These are phyloP conservation scores for Candida freyschussii DNA, from an alignment of 1,139 yeast genomes.

Conservation along the genomic window DNA sequence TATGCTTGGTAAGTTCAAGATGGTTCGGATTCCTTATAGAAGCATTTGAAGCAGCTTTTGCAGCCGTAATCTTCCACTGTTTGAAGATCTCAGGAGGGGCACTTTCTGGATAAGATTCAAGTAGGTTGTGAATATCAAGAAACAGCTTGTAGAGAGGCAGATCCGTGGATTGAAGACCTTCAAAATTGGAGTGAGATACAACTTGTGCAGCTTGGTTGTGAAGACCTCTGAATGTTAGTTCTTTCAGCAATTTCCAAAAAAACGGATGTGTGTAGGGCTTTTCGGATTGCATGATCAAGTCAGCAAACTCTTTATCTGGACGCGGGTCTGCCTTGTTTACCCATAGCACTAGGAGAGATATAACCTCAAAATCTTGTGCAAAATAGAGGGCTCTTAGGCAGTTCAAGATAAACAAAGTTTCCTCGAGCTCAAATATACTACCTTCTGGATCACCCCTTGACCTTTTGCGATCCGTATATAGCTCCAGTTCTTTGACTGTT, in stretches of 20 bases:
- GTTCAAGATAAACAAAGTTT: slow-evolving; percentile 47
- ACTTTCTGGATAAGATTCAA: slow-evolving; percentile 31
- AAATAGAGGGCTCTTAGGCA: slow-evolving; percentile 54
- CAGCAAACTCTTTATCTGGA: slow-evolving; percentile 47
- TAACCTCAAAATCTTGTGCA: slow-evolving; percentile 42
- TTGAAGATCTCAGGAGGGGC: slow-evolving; percentile 28
- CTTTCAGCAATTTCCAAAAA: slow-evolving; percentile 64
- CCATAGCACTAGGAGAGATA: slow-evolving; percentile 44
- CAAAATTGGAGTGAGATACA: slow-evolving; percentile 35
- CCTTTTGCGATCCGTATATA: slow-evolving; percentile 27
- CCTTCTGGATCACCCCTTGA: slow-evolving; percentile 15
- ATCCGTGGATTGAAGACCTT: slow-evolving; percentile 32
- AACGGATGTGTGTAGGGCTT: slow-evolving; percentile 49
- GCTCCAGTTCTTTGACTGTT: slow-evolving; percentile 31
- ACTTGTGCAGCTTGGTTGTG: slow-evolving; percentile 51
- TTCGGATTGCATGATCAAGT: slow-evolving; percentile 36
- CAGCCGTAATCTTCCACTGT: slow-evolving; percentile 32
- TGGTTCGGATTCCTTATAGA: slow-evolving; percentile 17
- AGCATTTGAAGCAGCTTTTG: slow-evolving; percentile 24
- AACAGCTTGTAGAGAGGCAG: slow-evolving; percentile 38
- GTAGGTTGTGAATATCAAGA: slow-evolving; percentile 39
- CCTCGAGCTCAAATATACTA: slow-evolving; percentile 40
- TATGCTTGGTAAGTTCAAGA: slow-evolving; percentile 12
- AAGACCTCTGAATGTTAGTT: slow-evolving; percentile 58
- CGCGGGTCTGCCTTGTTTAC: slow-evolving; percentile 59